These are phyloP conservation scores for Euphrasia confusa DNA, from an alignment of 257 asterid species.

Conservation along the genomic window DNA sequence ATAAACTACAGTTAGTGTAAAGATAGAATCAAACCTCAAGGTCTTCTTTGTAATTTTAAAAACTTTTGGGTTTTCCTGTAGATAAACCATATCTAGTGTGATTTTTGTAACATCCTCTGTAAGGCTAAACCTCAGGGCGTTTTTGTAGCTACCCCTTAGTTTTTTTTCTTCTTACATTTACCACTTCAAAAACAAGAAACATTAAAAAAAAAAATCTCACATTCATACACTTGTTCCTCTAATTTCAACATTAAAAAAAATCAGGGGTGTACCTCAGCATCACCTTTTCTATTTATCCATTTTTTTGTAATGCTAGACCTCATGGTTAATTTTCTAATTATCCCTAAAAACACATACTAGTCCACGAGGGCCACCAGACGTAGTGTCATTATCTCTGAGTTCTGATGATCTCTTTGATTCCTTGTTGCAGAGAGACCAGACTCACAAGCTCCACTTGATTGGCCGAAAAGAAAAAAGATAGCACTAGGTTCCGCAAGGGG, in stretches of 20 bases:
- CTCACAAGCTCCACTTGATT: constrained; percentile 66
- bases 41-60: not conserved
- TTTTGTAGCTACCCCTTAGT: no score
- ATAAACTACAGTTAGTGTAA: no score
- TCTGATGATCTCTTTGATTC: constrained; percentile 7
- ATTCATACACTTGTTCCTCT: no score
- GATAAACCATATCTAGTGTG: not conserved
- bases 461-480: constrained; percentile 66
- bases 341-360: not conserved
- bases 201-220: no score
- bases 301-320: not conserved
- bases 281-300: not conserved
- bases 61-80: not conserved
- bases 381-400: not conserved
- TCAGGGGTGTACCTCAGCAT: no score
- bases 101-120: not conserved
- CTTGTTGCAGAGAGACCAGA: constrained; percentile 57
- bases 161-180: no score
- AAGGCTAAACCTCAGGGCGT: no score
- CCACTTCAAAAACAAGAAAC: no score
- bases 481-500: constrained; percentile 92
- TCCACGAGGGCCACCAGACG: no score
- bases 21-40: not conserved
- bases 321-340: not conserved
- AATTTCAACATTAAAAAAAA: no score